Percentiles rank a stretch among this genome's conserved stretches.
These are phyloP conservation scores for Glarea lozoyensis DNA, from an alignment of 495 filamentous ascomycete species.

Conservation along the genomic window DNA sequence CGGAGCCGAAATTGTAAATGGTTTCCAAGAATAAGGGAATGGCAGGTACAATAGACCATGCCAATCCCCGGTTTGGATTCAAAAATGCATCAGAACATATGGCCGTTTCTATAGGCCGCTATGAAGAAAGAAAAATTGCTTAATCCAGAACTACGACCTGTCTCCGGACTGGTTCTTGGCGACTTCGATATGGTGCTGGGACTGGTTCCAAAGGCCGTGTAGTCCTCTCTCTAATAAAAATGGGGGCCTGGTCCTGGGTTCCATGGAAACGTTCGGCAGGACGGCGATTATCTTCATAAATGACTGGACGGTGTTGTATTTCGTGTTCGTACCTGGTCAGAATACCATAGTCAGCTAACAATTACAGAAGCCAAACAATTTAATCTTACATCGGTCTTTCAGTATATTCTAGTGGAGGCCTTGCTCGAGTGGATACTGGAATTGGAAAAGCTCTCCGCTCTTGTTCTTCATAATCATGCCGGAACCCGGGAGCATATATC, in stretches of 20 bases:
- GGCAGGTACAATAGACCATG: no score
- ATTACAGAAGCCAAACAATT: not conserved
- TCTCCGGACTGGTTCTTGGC: constrained; percentile 7
- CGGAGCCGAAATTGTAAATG: no score
- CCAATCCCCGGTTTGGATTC: no score
- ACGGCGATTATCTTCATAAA: not conserved
- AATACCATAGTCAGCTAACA: not conserved
- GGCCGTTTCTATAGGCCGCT: no score
- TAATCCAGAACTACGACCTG: constrained; percentile 4
- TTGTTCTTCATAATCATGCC: constrained; percentile 8
- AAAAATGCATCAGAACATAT: no score
- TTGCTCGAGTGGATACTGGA: constrained; percentile 7
- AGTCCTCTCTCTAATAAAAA: not conserved
- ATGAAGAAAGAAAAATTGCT: no score
- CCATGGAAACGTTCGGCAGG: not conserved
- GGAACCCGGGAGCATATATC: no score
- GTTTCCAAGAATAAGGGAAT: no score
- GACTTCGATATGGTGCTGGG: not conserved
- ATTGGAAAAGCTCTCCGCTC: constrained; percentile 12
- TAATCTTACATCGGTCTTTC: constrained; percentile 20
- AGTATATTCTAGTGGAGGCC: constrained; percentile 13
- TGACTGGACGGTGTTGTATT: not conserved
- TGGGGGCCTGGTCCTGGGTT: not conserved
- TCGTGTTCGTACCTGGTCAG: not conserved
- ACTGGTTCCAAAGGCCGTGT: not conserved